Percentiles rank a stretch among this genome's conserved stretches.
Evolutionary conservation across 2,329 filamentous ascomycete species (phyloP).

Genomic region (Trichoderma koningiopsis): DNA sequence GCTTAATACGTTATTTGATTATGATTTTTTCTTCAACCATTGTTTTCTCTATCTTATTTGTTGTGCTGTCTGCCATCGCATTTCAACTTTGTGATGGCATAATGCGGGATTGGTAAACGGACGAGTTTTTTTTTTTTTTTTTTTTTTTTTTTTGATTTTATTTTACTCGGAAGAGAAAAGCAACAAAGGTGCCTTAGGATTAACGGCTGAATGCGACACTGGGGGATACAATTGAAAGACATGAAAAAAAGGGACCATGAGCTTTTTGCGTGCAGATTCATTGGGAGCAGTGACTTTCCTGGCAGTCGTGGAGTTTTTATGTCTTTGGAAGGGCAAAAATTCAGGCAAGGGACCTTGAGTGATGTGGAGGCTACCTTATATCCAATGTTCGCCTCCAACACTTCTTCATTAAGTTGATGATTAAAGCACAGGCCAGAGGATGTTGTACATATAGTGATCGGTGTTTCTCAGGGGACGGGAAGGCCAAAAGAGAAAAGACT

Average conservation of each 20-base stretch:
- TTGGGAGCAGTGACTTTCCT: background rate
- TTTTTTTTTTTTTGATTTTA: background rate
- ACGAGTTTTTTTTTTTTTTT: background rate
- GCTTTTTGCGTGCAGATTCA: background rate
- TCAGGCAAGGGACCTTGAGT: background rate
- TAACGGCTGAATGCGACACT: constrained; percentile 27
- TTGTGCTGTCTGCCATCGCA: background rate
- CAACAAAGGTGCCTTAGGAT: constrained; percentile 27
- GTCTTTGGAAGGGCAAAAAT: constrained; percentile 1
- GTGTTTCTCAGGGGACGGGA: constrained; percentile 7
- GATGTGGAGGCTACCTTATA: background rate
- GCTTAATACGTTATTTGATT: constrained; percentile 12
- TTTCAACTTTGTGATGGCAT: constrained; percentile 17
- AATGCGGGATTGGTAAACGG: constrained; percentile 9
- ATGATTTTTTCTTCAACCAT: background rate
- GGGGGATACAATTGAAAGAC: background rate
- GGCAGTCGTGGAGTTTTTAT: constrained; percentile 13
- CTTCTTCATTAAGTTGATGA: background rate
- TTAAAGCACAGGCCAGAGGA: background rate
- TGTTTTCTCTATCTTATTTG: background rate
- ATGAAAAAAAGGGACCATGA: background rate
- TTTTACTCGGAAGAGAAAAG: background rate
- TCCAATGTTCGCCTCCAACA: background rate
- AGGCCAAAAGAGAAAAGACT: background rate
- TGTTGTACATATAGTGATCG: background rate